Conservation (phyloP, 345 rosid genomes). For the Firmiana major region DNA sequence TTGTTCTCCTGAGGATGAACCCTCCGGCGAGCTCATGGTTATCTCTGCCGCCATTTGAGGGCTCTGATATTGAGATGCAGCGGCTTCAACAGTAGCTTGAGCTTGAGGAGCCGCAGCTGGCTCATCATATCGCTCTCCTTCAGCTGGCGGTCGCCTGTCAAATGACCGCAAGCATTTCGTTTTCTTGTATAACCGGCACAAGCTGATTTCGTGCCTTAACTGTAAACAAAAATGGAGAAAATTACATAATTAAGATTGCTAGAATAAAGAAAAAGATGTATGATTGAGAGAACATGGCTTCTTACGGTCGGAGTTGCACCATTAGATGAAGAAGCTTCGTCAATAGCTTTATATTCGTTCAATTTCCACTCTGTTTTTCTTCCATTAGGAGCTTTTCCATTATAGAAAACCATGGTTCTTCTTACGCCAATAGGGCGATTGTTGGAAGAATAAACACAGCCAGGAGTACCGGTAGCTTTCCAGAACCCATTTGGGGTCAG, state of each 20-base stretch:
- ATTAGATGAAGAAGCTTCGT: conserved; percentile 13
- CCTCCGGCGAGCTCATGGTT: background rate
- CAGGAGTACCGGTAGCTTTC: conserved; percentile 44
- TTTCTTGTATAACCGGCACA: conserved; percentile 42
- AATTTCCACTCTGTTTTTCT: conserved; percentile 45
- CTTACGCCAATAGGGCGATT: conserved; percentile 31
- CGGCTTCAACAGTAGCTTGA: background rate
- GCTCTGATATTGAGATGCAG: background rate
- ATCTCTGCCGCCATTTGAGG: background rate
- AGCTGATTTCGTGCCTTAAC: conserved; percentile 37
- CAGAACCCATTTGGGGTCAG: conserved; percentile 36
- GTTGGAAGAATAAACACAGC: conserved; percentile 25
- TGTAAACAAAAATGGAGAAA: conserved; percentile 5
- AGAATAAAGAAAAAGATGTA: too few species aligned
- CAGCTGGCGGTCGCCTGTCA: conserved; percentile 35
- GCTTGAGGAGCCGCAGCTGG: background rate
- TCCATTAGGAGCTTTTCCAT: conserved; percentile 42
- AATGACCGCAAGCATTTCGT: conserved; percentile 33
- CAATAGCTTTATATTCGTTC: conserved; percentile 37
- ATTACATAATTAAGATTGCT: background rate
- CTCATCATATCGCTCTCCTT: too few species aligned
- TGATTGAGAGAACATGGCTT: background rate
- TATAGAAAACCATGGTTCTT: conserved; percentile 44
- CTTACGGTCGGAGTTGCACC: background rate
- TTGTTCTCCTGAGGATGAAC: background rate